These are phyloP conservation scores for Boletus pseudo-olivaceus DNA, from an alignment of 768 basidiomycete species.

Conservation along the genomic window DNA sequence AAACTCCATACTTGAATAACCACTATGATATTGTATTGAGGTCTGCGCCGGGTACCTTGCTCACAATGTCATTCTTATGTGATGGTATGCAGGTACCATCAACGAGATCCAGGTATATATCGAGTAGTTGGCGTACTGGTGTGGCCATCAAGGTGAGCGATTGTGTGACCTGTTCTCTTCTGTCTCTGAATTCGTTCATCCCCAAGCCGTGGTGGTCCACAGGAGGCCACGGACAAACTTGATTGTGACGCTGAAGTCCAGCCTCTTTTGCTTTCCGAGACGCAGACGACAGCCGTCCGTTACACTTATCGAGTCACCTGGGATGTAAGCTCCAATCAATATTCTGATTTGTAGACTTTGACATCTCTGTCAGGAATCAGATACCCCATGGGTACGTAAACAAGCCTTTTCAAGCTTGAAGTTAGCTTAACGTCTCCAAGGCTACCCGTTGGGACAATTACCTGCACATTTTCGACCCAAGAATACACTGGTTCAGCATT, in stretches of 20 bases:
- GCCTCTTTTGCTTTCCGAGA: conserved; percentile 62
- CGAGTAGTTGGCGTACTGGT: conserved; percentile 93
- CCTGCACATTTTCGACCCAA: conserved; percentile 88
- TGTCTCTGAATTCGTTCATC: conserved; percentile 1
- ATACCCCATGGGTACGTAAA: conserved; percentile 69
- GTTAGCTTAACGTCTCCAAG: conserved; percentile 37
- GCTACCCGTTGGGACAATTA: conserved; percentile 97
- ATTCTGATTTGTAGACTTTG: not conserved
- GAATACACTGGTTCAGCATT: conserved; percentile 95
- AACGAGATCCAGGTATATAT: conserved; percentile 60
- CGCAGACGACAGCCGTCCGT: conserved; percentile 55
- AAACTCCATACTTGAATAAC: conserved; percentile 77
- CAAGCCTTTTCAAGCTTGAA: not conserved
- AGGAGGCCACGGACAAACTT: conserved; percentile 37
- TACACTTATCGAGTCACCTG: conserved; percentile 90
- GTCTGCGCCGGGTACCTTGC: conserved; percentile 34
- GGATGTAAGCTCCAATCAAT: conserved; percentile 51
- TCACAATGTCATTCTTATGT: conserved; percentile 5
- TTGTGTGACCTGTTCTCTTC: not conserved
- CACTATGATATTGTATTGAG: conserved; percentile 86
- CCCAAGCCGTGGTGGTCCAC: conserved; percentile 59
- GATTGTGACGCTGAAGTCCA: conserved; percentile 49
- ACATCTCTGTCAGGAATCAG: conserved; percentile 59
- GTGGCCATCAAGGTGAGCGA: conserved; percentile 53
- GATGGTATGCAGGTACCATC: conserved; percentile 64